Evolutionary conservation across 2,329 filamentous ascomycete species (phyloP).

Genomic region (Cytospora piceicola): DNA sequence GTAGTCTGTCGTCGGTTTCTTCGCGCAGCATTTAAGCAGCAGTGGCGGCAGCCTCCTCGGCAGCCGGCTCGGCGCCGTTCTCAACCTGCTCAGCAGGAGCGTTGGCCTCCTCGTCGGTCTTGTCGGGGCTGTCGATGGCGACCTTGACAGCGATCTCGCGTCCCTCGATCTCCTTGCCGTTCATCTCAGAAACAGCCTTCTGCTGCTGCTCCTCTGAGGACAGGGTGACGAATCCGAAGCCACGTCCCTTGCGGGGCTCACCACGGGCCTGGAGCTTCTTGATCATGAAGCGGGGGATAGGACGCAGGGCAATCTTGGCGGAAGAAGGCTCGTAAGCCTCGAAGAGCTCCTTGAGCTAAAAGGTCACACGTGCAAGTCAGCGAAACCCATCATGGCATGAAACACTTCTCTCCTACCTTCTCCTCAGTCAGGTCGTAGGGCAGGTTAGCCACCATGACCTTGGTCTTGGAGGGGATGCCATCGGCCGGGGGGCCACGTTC

Average conservation of each 20-base stretch:
- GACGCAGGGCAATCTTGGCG: constrained; percentile 97
- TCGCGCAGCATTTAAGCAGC: constrained; percentile 39
- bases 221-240: constrained; percentile 97
- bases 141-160: constrained; percentile 99
- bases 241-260: constrained; percentile 97
- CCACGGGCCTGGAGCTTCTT: constrained; percentile 99
- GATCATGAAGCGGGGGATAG: constrained; percentile 99
- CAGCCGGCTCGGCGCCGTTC: constrained; percentile 41
- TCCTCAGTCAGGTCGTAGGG: constrained; percentile 98
- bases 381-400: constrained; percentile 21
- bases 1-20: constrained; percentile 8
- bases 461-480: constrained; percentile 97
- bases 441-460: constrained; percentile 99
- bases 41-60: constrained; percentile 34
- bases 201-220: constrained; percentile 94
- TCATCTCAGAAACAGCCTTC: constrained; percentile 98
- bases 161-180: constrained; percentile 98
- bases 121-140: constrained; percentile 98
- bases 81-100: constrained; percentile 47
- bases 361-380: constrained; percentile 11
- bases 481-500: constrained; percentile 96
- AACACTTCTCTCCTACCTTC: constrained; percentile 64
- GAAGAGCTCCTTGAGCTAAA: constrained; percentile 96
- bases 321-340: constrained; percentile 87
- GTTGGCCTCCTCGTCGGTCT: constrained; percentile 84